Percentiles rank a stretch among this genome's conserved stretches.
These are phyloP conservation scores for Arabidopsis arenosa DNA, from an alignment of 345 rosid species.

Conservation along the genomic window DNA sequence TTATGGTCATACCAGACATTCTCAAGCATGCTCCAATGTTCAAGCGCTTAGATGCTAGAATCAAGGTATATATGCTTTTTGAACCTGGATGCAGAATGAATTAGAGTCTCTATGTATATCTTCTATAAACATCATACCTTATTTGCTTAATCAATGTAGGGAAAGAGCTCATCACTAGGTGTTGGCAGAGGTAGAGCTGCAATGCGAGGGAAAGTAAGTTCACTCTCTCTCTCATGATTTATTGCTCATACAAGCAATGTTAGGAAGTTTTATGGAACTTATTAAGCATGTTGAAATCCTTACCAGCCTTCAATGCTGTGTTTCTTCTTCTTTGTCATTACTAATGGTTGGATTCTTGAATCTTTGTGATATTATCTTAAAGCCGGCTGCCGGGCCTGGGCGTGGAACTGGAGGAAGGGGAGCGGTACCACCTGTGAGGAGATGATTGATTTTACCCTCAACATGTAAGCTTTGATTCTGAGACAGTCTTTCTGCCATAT, in stretches of 20 bases:
- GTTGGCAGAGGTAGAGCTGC: slow-evolving; percentile 99
- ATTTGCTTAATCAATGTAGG: slow-evolving; percentile 56
- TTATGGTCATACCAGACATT: slow-evolving; percentile 99
- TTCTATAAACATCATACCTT: neutral
- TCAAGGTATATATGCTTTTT: slow-evolving; percentile 62
- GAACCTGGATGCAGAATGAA: slow-evolving; percentile 1
- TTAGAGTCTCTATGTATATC: neutral
- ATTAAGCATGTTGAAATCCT: neutral
- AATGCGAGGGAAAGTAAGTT: slow-evolving; percentile 94
- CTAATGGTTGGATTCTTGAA: slow-evolving; percentile 27
- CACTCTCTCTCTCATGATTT: neutral
- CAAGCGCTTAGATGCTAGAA: slow-evolving; percentile 97
- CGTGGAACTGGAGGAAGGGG: slow-evolving; percentile 92
- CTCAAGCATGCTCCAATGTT: slow-evolving; percentile 98
- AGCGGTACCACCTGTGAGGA: slow-evolving; percentile 74
- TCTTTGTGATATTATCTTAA: slow-evolving; percentile 15
- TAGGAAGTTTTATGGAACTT: slow-evolving; percentile 18
- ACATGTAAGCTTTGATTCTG: slow-evolving; percentile 34
- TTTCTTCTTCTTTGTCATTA: slow-evolving; percentile 21
- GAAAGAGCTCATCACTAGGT: slow-evolving; percentile 94
- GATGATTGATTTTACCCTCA: slow-evolving; percentile 48
- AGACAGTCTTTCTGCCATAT: slow-evolving; percentile 12
- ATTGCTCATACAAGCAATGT: neutral
- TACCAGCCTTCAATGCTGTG: neutral
- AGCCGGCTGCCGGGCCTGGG: slow-evolving; percentile 90